Conservation (phyloP, 768 basidiomycete genomes). For the Gyrodon lividus region DNA sequence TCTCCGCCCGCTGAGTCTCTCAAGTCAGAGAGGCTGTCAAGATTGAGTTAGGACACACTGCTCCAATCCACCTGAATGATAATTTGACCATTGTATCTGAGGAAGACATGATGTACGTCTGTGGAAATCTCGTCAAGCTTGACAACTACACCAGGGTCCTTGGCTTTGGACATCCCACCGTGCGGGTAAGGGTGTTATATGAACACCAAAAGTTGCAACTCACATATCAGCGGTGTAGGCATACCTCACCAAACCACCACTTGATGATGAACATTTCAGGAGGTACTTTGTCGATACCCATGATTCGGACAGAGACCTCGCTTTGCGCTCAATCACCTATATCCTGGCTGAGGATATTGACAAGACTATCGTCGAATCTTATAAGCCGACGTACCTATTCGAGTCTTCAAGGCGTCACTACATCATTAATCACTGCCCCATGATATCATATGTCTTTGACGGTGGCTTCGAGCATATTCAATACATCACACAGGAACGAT, state of each 20-base stretch:
- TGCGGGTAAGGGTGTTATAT: constrained; percentile 17
- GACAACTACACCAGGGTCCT: constrained; percentile 21
- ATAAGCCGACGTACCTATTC: constrained; percentile 25
- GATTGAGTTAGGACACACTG: constrained; percentile 22
- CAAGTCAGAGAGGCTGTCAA: constrained; percentile 30
- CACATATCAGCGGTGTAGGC: constrained; percentile 9
- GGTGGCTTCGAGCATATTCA: constrained; percentile 28
- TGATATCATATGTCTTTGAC: constrained; percentile 29
- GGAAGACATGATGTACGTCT: constrained; percentile 25
- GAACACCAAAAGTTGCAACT: not conserved
- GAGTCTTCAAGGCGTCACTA: constrained; percentile 26
- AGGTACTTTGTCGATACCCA: constrained; percentile 24
- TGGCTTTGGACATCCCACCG: constrained; percentile 21
- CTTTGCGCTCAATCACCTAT: constrained; percentile 28
- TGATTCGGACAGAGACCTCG: constrained; percentile 24
- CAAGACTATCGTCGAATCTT: constrained; percentile 21
- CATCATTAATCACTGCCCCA: constrained; percentile 25
- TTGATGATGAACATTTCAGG: constrained; percentile 8
- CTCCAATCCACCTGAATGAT: constrained; percentile 25
- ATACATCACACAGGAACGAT: constrained; percentile 25
- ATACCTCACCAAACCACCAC: constrained; percentile 23
- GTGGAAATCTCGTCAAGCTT: constrained; percentile 27
- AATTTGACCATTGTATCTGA: constrained; percentile 24
- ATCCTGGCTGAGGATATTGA: constrained; percentile 25
- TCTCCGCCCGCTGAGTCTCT: constrained; percentile 25